Evolutionary conservation across 306 rosid genomes (phyloP), one percentile per base, ranked within the genome.

Genomic region (Mimosa bimucronata): DNA sequence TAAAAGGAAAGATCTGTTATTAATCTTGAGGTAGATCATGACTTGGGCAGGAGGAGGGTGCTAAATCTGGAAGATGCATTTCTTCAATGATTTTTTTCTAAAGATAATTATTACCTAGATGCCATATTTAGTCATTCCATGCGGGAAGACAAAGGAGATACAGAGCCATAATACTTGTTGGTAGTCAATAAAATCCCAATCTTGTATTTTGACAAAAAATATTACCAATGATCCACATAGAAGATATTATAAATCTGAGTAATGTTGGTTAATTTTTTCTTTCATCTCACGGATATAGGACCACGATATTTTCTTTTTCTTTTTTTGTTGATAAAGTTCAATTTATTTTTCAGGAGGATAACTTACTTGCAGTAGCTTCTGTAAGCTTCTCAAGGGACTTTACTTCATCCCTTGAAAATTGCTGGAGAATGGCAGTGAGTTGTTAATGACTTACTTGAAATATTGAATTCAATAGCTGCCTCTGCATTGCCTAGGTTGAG

Each of bases 401-500:
- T 80, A 28, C 88, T 77, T 80, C 90, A 28, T 62, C 92, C 58
- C 92, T 95, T 28, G 79, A 82, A 46, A 83, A 85, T 61, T 92
- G 94, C 76, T 95, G 98, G 98, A 87, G 75, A 76, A 85, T 71
- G 57, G 55, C 85, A 5, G 98, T 94, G 74, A 88, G 98, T 87
- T 77, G 31, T 65, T 73, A 52, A 60, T 72, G 21, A 21, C 62
- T 48, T 78, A 37, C 69, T 71, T 76, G 71, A 70, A 80, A 15
- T 71, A 48, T 81, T 78, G 1, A 72, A 76, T 28, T 12, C 66
- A 61, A 61, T 60, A 31, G 65, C 12, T 74, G 77, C 77, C 34
- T 78, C 62, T 48, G 61, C 77, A 50, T 34, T 52, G 68, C 19
- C 46, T 37, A 38, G 23, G 29, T 44, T 70, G 53, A 6, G 13